These are phyloP conservation scores for Planoprotostelium fungivorum DNA, from an alignment of 78 protist species.

Conservation along the genomic window DNA sequence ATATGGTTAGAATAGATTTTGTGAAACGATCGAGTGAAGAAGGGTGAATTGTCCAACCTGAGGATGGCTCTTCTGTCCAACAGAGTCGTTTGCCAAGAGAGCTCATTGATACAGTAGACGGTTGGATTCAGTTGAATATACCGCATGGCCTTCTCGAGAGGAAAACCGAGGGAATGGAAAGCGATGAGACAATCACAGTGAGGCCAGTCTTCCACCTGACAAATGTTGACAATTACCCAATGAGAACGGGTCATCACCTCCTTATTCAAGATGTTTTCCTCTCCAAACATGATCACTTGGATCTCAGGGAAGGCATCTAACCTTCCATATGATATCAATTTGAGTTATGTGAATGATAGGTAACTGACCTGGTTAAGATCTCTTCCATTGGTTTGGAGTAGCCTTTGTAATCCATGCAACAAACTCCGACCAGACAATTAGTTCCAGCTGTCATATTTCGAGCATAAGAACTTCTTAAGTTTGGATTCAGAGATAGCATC, in stretches of 20 bases:
- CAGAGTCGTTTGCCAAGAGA: neutral
- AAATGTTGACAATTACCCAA: too few relatives aligned
- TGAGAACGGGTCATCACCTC: neutral
- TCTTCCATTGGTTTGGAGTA: neutral
- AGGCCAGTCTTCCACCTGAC: neutral
- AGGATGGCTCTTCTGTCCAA: neutral
- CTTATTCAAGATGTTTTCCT: neutral
- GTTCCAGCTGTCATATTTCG: neutral
- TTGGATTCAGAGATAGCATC: neutral
- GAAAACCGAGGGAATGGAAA: neutral
- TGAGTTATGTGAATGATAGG: too few relatives aligned
- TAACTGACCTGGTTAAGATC: neutral
- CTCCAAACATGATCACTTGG: neutral
- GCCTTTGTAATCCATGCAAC: neutral
- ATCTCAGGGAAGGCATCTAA: neutral
- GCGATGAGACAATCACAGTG: neutral
- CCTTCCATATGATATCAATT: too few relatives aligned
- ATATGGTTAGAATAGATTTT: neutral
- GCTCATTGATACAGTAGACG: neutral
- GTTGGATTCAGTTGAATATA: neutral
- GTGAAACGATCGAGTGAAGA: too few relatives aligned
- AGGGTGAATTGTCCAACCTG: neutral
- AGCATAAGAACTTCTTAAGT: neutral
- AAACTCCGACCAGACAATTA: neutral
- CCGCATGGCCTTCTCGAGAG: neutral